Evolutionary conservation across 495 filamentous ascomycete genomes (phyloP).

Genomic region (Neurospora sp.): DNA sequence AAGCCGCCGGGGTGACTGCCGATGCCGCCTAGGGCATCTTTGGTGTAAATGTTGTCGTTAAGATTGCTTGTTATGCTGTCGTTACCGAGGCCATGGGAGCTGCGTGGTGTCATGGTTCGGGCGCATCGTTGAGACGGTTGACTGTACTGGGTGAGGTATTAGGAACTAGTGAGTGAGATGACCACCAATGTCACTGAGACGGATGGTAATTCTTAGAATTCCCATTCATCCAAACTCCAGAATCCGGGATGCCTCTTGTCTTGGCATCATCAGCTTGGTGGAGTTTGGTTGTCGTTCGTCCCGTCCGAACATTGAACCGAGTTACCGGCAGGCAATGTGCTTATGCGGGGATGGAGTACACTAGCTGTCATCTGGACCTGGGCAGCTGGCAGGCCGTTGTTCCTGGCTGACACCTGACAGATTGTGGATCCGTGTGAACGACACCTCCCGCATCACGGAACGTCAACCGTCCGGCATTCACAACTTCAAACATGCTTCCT

Average conservation of each 20-base stretch:
- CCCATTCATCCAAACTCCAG: not conserved
- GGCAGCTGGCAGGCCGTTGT: not conserved
- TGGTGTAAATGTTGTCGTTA: not conserved
- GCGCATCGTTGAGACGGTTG: constrained; percentile 3
- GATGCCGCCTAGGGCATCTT: not conserved
- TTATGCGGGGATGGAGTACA: not conserved
- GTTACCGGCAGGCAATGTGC: not conserved
- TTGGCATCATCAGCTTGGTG: not conserved
- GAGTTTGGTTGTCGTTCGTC: not conserved
- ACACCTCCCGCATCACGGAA: not conserved
- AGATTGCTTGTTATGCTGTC: not conserved
- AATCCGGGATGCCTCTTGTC: not conserved
- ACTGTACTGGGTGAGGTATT: not conserved
- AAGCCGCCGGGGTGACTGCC: constrained; percentile 4
- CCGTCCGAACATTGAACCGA: not conserved
- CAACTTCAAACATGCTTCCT: not conserved
- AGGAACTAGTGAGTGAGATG: not conserved
- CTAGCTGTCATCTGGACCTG: too few relatives aligned
- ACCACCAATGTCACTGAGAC: not conserved
- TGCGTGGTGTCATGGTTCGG: constrained; percentile 14
- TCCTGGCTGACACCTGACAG: not conserved
- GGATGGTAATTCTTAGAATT: not conserved
- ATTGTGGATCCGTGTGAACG: not conserved
- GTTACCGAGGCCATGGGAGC: constrained; percentile 9
- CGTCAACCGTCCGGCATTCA: not conserved